These are phyloP conservation scores for Pyrus hybrid DNA, from an alignment of 331 rosid species.

Conservation along the genomic window DNA sequence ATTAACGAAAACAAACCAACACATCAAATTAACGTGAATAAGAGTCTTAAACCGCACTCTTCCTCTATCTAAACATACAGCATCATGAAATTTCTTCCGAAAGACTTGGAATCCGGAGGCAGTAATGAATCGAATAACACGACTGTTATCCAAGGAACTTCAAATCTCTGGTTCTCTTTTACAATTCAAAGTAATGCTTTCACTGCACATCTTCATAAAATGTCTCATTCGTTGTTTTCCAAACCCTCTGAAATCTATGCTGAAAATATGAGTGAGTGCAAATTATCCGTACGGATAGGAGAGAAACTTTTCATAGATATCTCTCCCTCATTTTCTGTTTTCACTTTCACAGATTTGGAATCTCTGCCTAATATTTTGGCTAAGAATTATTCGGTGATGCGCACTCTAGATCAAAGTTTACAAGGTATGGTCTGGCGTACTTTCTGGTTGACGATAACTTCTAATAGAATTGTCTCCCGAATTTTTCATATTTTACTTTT, in stretches of 20 bases:
- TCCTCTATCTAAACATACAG: neutral
- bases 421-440: constrained; percentile 43
- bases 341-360: constrained; percentile 56
- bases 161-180: neutral
- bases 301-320: neutral
- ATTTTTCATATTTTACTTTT: too few relatives aligned
- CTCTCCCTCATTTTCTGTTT: neutral
- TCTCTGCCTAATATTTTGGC: constrained; percentile 86
- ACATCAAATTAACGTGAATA: neutral
- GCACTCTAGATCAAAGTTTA: constrained; percentile 83
- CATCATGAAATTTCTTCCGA: neutral
- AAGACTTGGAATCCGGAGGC: neutral
- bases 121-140: neutral
- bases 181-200: neutral
- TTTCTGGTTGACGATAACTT: neutral
- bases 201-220: neutral
- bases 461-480: too few relatives aligned
- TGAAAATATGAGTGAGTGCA: neutral
- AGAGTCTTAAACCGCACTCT: neutral
- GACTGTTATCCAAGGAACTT: neutral
- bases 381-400: constrained; percentile 72
- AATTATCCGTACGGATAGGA: too few relatives aligned
- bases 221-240: neutral
- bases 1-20: neutral
- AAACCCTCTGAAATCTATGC: neutral